These are phyloP conservation scores for Sordaria brevicollis DNA, from an alignment of 495 filamentous ascomycete genomes.

Conservation along the genomic window DNA sequence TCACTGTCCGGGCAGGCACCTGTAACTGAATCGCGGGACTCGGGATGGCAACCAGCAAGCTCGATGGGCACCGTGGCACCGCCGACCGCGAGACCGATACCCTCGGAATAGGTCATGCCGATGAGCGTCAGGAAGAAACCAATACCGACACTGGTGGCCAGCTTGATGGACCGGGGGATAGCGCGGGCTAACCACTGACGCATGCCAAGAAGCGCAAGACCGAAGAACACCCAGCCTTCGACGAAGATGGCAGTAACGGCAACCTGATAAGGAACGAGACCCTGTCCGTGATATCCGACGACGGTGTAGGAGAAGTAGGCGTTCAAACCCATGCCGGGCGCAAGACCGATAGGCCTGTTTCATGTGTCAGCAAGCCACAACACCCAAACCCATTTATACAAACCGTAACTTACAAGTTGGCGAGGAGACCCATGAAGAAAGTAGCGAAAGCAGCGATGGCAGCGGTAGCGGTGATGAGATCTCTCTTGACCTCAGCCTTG, in stretches of 20 bases:
- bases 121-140: slow-evolving; percentile 74
- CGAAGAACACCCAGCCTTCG: slow-evolving; percentile 65
- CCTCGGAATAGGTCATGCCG: slow-evolving; percentile 67
- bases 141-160: slow-evolving; percentile 74
- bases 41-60: slow-evolving; percentile 52
- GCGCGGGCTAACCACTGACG: slow-evolving; percentile 74
- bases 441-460: slow-evolving; percentile 60
- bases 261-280: slow-evolving; percentile 54
- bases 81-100: slow-evolving; percentile 63
- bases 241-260: slow-evolving; percentile 76
- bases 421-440: slow-evolving; percentile 67
- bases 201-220: slow-evolving; percentile 60
- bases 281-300: slow-evolving; percentile 60
- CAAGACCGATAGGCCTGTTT: slow-evolving; percentile 59
- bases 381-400: not conserved
- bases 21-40: slow-evolving; percentile 14
- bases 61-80: slow-evolving; percentile 48
- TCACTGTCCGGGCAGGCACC: slow-evolving; percentile 41
- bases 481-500: slow-evolving; percentile 55
- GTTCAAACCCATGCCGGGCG: slow-evolving; percentile 77
- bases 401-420: slow-evolving; percentile 34
- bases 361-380: slow-evolving; percentile 2
- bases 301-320: slow-evolving; percentile 79
- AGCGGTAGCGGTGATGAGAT: slow-evolving; percentile 70
- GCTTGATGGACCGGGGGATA: slow-evolving; percentile 69